These are phyloP conservation scores for Collybiopsis luxurians DNA, from an alignment of 768 basidiomycete species.

Conservation along the genomic window DNA sequence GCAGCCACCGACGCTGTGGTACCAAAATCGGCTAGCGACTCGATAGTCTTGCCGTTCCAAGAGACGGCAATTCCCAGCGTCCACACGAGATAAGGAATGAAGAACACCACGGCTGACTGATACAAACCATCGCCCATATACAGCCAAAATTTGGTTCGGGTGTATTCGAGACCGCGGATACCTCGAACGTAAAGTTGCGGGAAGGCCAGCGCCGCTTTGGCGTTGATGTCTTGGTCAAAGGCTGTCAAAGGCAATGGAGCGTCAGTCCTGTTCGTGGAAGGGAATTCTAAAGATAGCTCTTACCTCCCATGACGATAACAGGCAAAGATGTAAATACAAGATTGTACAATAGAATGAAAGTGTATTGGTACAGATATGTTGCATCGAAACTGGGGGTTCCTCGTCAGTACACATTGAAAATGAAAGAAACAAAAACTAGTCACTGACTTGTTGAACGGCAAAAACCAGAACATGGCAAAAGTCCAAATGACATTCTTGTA, in stretches of 20 bases:
- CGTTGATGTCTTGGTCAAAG: conserved; percentile 95
- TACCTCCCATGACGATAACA: conserved; percentile 87
- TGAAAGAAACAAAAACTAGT: conserved; percentile 10
- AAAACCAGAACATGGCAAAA: conserved; percentile 90
- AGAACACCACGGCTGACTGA: conserved; percentile 85
- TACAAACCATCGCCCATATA: conserved; percentile 96
- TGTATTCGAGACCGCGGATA: conserved; percentile 92
- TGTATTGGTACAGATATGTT: conserved; percentile 93
- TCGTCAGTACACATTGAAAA: conserved; percentile 9
- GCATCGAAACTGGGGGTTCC: conserved; percentile 72
- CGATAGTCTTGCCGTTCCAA: conserved; percentile 78
- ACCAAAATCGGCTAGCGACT: conserved; percentile 84
- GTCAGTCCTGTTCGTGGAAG: conserved; percentile 10
- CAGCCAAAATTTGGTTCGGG: conserved; percentile 86
- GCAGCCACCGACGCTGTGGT: conserved; percentile 88
- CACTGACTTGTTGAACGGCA: conserved; percentile 79
- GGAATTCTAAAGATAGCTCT: conserved; percentile 14
- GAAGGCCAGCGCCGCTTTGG: conserved; percentile 85
- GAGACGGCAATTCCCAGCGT: conserved; percentile 59
- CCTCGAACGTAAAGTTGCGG: conserved; percentile 96
- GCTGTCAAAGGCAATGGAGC: conserved; percentile 38
- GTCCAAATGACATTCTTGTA: conserved; percentile 99
- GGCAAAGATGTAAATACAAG: conserved; percentile 92
- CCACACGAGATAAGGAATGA: conserved; percentile 80
- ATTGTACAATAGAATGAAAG: conserved; percentile 90